Evolutionary conservation across 441 rosid species (phyloP), one percentile per base, ranked within the genome.

Genomic region (Erodium moschatum): DNA sequence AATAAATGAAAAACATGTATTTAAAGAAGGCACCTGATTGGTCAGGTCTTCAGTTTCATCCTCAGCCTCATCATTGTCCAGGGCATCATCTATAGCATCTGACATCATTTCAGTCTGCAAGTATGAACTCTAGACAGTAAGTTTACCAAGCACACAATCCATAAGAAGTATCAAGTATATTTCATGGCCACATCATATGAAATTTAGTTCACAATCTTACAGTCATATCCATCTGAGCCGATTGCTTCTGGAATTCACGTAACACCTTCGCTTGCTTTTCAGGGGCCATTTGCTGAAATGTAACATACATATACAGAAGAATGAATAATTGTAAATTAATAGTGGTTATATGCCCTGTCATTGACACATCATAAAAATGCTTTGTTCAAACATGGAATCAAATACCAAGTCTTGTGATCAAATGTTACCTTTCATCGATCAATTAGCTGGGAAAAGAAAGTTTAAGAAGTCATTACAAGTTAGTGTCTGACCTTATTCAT

Each of bases 101-200:
- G 97, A 89, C 95, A 93, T 89, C 97, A 91, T 91, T 80, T 93
- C 97, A 29, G 87, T 83, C 98, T 93, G 87, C 80, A 79, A 38
- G 62, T 65, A 79, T 10, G 68, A 68, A 67, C 16, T 19, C 56
- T 64, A 68, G 27, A 70, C 60, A 66, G 68, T 75, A 42, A 80
- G 68, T 69, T 69, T 58, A 70, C 12, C 24, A 27, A 35, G 52
- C 64, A 64, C 3, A 54, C 67, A 72, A 71, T 20, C 35, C 38
- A 64, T 44, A 44, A 10, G 50, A 44, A 44, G 50, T n/a, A 44
- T 44, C 1, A 44, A 44, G 50, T 11, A 44, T 44, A 6, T 44
- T 44, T 1, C 11, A 69, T 18, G 35, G 27, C 68, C 71, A 66
- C 2, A 64, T 16, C 8, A 61, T 35, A 11, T 20, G 44, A 60